phyloP scores from a whole-genome alignment of 768 basidiomycete genomes.

The Pulveroboletus sp. region DNA sequence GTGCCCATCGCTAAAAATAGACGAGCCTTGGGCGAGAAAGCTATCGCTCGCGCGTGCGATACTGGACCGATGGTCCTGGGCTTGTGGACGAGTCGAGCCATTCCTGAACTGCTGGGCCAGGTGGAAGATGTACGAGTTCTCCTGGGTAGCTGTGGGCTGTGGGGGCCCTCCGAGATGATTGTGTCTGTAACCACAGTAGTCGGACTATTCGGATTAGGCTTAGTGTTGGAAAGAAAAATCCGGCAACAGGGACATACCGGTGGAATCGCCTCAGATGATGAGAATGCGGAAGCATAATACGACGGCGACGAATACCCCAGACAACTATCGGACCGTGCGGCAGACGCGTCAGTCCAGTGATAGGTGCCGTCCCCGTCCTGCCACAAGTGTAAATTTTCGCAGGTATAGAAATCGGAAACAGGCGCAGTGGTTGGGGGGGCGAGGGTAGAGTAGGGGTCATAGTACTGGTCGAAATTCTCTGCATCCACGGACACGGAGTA shows the following conservation, averaged over 20 bases:
- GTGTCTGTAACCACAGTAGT: conserved; percentile 17
- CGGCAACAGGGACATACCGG: conserved; percentile 13
- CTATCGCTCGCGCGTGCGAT: conserved; percentile 32
- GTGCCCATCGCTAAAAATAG: conserved; percentile 25
- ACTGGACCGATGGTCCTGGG: conserved; percentile 29
- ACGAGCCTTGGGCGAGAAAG: conserved; percentile 31
- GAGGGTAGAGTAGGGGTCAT: conserved; percentile 19
- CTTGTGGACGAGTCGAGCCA: conserved; percentile 17
- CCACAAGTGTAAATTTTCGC: conserved; percentile 27
- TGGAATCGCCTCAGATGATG: conserved; percentile 13
- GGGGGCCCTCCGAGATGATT: conserved; percentile 11
- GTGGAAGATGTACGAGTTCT: conserved; percentile 18
- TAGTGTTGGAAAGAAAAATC: conserved; percentile 1
- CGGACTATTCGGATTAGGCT: conserved; percentile 9
- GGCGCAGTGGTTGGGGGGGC: conserved; percentile 8
- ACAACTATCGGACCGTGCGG: conserved; percentile 23
- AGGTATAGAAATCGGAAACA: conserved; percentile 21
- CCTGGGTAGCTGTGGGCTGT: conserved; percentile 12
- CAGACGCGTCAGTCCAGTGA: conserved; percentile 25
- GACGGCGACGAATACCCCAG: conserved; percentile 15
- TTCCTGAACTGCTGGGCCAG: conserved; percentile 22
- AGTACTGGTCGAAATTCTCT: conserved; percentile 21
- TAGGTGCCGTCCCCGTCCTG: conserved; percentile 27
- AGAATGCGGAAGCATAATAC: conserved; percentile 11
- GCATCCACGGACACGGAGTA: conserved; percentile 5